Base-by-base conservation (phyloP, 2,329 filamentous ascomycete species). In the Penicillium sp. region DNA sequence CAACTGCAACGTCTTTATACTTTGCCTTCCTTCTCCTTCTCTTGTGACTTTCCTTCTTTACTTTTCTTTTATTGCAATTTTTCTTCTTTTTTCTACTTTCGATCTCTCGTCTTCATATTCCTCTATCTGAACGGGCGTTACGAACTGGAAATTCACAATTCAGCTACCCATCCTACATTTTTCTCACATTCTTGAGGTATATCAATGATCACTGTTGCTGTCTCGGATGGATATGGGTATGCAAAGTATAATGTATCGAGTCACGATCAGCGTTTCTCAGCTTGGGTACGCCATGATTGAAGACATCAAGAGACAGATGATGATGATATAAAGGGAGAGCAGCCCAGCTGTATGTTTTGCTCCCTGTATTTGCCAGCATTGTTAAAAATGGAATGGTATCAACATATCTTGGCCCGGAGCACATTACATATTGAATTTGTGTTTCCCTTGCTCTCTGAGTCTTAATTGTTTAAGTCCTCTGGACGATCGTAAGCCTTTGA, bases 21-120 rank as follows among this genome's bases (percentile, higher is more conserved):
- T 46, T 59, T 45, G 52, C 53, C 52, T 30, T 30, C 28, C 48
- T 64, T 25, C 59, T 45, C 40, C 40, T 55, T 63, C 38, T 54
- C 58, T 59, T 55, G 40, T 58, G 26, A 16, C 30, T 53, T 30
- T 52, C 55, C 11, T 52, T 58, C 33, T 46, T 45, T 22, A 22
- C 19, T 59, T 58, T 49, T 35, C 48, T 48, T 59, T 54, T 51
- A 22, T 54, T 58, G 26, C 55, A 43, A 30, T 51, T 56, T 55
- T 52, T 48, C 46, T 22, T 22, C 46, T 62, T 53, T 57, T 54
- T 52, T 46, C 46, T 52, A 48, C 49, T 54, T 55, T 53, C 58
- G 37, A 28, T 25, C 16, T 43, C 45, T 43, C 45, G 46, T 58
- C 43, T 40, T 58, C 57, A 45, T 45, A 55, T 65, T 33, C 26